These are phyloP conservation scores for Lasiodiplodia gonubiensis DNA, from an alignment of 2,329 filamentous ascomycete genomes.

Conservation along the genomic window DNA sequence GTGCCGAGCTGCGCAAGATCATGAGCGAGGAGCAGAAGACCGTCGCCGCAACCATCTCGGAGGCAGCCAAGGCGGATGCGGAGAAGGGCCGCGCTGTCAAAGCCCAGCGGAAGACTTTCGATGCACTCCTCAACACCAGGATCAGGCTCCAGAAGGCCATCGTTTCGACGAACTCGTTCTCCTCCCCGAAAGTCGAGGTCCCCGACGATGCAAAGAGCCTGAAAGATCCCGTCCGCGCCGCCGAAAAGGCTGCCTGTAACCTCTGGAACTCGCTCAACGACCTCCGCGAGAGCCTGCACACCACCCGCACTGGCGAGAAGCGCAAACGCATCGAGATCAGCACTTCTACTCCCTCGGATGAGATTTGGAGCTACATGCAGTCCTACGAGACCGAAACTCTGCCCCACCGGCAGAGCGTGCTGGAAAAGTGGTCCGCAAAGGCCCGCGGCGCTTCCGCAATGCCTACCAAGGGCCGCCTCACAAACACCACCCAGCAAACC, in stretches of 20 bases:
- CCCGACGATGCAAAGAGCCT: conserved; percentile 46
- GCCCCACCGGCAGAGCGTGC: conserved; percentile 69
- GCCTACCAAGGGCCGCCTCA: conserved; percentile 64
- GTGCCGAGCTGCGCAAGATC: conserved; percentile 68
- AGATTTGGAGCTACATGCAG: conserved; percentile 76
- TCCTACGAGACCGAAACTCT: conserved; percentile 65
- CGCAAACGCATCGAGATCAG: conserved; percentile 60
- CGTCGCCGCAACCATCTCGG: conserved; percentile 67
- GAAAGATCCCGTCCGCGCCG: conserved; percentile 67
- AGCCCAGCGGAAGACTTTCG: conserved; percentile 82
- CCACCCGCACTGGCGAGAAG: conserved; percentile 64
- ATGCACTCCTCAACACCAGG: conserved; percentile 84
- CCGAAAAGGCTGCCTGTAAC: conserved; percentile 83
- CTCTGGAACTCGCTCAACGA: conserved; percentile 81
- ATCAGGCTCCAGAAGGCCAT: conserved; percentile 94
- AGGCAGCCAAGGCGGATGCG: conserved; percentile 76
- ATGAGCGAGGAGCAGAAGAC: conserved; percentile 72
- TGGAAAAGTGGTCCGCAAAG: conserved; percentile 92
- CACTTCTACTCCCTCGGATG: conserved; percentile 62
- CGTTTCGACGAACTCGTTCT: conserved; percentile 77
- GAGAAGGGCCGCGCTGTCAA: conserved; percentile 88
- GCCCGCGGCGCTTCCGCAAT: conserved; percentile 67
- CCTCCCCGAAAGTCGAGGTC: conserved; percentile 40
- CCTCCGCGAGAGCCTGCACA: conserved; percentile 67
- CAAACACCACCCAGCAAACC: conserved; percentile 63